Evolutionary conservation across 345 rosid genomes (phyloP).

Genomic region (Firmiana major): DNA sequence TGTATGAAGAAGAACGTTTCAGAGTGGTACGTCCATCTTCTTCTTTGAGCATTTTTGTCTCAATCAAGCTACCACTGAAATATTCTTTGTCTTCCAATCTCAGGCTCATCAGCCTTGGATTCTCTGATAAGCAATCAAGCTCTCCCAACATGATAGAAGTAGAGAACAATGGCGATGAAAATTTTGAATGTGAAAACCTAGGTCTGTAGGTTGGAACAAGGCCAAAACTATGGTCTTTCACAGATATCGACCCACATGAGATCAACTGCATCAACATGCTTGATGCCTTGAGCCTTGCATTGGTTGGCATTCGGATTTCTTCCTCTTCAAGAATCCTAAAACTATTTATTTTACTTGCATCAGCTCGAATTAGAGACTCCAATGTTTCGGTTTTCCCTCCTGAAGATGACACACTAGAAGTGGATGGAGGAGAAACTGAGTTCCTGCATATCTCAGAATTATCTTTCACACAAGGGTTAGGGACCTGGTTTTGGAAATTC

Average conservation of each 20-base stretch:
- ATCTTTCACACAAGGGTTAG: slow-evolving; percentile 35
- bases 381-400: slow-evolving; percentile 79
- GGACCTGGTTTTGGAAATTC: slow-evolving; percentile 27
- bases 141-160: slow-evolving; percentile 72
- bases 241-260: slow-evolving; percentile 93
- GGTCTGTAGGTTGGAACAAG: slow-evolving; percentile 77
- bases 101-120: slow-evolving; percentile 69
- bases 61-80: slow-evolving; percentile 89
- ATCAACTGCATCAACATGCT: slow-evolving; percentile 87
- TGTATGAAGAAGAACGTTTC: slow-evolving; percentile 93
- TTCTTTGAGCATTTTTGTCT: slow-evolving; percentile 59
- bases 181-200: slow-evolving; percentile 65
- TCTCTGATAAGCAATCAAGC: slow-evolving; percentile 76
- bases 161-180: slow-evolving; percentile 63
- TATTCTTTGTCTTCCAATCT: slow-evolving; percentile 85
- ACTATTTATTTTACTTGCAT: slow-evolving; percentile 80
- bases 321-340: slow-evolving; percentile 86
- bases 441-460: slow-evolving; percentile 45
- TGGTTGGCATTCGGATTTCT: slow-evolving; percentile 61
- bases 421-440: slow-evolving; percentile 56
- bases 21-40: slow-evolving; percentile 47
- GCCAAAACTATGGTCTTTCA: slow-evolving; percentile 85
- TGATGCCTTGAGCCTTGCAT: slow-evolving; percentile 65
- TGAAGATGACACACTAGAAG: slow-evolving; percentile 65
- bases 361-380: slow-evolving; percentile 90